These are phyloP conservation scores for Glycyrrhiza uralensis DNA, from an alignment of 306 rosid genomes.

Conservation along the genomic window DNA sequence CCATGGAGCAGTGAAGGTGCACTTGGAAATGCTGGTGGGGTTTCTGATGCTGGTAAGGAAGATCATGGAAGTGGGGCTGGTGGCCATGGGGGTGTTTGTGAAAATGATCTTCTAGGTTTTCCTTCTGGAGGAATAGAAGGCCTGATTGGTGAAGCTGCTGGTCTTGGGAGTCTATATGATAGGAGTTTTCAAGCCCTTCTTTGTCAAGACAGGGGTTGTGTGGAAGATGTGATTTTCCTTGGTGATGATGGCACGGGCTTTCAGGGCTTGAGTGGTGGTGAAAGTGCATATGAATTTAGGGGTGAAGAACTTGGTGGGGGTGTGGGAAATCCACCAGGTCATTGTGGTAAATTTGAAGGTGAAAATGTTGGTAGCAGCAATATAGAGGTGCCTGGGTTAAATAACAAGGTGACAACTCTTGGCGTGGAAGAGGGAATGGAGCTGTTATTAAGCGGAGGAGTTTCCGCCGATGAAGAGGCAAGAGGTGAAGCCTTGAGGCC, in stretches of 20 bases:
- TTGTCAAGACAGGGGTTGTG: slow-evolving; percentile 9
- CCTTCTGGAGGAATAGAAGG: slow-evolving; percentile 14
- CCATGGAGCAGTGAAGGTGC: slow-evolving; percentile 23
- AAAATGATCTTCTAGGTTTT: slow-evolving; percentile 16
- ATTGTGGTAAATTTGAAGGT: slow-evolving; percentile 1
- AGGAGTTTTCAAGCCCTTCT: slow-evolving; percentile 24
- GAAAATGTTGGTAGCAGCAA: slow-evolving; percentile 5
- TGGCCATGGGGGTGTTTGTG: slow-evolving; percentile 19
- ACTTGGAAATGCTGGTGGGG: slow-evolving; percentile 19
- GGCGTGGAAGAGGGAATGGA: slow-evolving; percentile 18
- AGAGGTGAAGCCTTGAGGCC: slow-evolving; percentile 19
- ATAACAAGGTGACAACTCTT: not conserved
- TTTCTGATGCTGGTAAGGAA: slow-evolving; percentile 15
- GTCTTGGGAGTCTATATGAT: slow-evolving; percentile 10
- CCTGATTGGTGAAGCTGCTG: slow-evolving; percentile 14
- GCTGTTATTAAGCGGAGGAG: slow-evolving; percentile 10
- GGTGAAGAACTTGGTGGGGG: slow-evolving; percentile 3
- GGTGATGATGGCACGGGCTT: slow-evolving; percentile 8
- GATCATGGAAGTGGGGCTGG: not conserved
- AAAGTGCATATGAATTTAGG: slow-evolving; percentile 17
- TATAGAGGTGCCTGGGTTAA: slow-evolving; percentile 2
- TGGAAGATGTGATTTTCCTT: slow-evolving; percentile 6
- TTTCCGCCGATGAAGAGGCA: slow-evolving; percentile 1
- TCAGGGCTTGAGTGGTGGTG: slow-evolving; percentile 22
- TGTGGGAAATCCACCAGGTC: not conserved